Conservation (phyloP, 2,329 filamentous ascomycete species). For the Ambrosiella xylebori region DNA sequence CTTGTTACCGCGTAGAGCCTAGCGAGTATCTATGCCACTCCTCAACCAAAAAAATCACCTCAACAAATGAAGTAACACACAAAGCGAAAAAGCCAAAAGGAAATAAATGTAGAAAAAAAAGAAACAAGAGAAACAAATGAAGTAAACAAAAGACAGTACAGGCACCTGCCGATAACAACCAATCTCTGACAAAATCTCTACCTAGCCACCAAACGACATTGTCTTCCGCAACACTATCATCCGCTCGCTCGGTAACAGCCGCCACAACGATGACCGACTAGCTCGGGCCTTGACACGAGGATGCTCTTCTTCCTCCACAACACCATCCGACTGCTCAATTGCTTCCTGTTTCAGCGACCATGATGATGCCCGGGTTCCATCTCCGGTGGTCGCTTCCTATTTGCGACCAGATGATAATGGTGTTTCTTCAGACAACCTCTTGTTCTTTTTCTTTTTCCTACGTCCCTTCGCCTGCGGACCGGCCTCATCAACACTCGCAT, state of each 20-base stretch:
- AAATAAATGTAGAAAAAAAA: neutral
- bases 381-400: neutral
- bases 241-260: neutral
- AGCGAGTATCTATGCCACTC: neutral
- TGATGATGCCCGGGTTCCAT: neutral
- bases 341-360: neutral
- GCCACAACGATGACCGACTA: neutral
- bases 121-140: neutral
- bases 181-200: neutral
- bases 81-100: slow-evolving; percentile 15
- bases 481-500: neutral
- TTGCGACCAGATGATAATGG: neutral
- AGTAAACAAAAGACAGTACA: neutral
- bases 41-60: neutral
- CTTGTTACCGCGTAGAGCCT: neutral
- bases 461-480: neutral
- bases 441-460: neutral
- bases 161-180: neutral
- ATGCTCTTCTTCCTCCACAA: neutral
- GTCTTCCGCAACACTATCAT: neutral
- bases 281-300: too few species aligned
- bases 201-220: neutral
- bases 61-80: neutral
- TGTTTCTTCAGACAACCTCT: neutral
- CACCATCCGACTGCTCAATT: neutral